Evolutionary conservation across 345 rosid species (phyloP), one percentile per base, ranked within the genome.

Genomic region (Litchi chinensis): DNA sequence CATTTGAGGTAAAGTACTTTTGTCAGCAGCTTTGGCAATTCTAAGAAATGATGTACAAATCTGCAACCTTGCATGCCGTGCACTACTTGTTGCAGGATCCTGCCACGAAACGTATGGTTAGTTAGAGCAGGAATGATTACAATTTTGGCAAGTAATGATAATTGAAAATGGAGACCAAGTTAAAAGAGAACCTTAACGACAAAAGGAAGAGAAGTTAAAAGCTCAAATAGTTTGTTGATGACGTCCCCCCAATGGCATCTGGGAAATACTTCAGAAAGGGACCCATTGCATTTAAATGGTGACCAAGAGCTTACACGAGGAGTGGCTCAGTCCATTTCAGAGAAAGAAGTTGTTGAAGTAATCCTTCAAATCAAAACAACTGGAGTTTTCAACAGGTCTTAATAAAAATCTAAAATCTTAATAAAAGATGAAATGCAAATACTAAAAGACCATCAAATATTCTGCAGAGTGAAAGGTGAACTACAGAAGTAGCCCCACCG

Each of bases 1-100:
- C 99, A 95, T 93, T 89, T 95, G 98, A 81, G 99, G 99, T 76
- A 95, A 87, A 82, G 91, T 82, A 86, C 99, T 95, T 87, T 85
- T 87, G 59, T 92, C 98, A 81, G 97, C 93, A 60, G 98, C 82
- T 86, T 95, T 93, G 74, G 99, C 97, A 76, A 93, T 90, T 26
- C 96, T 94, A 80, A 95, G 89, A 86, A 93, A 95, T 60, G 99
- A 91, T 11, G 92, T 89, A 78, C 98, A 93, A 82, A 95, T 92
- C 81, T 93, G 97, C 84, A 95, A 85, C 84, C 99, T 90, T 75
- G 97, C 98, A 91, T 89, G 82, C 28, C 99, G 84, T 46, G 97
- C 90, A 73, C 84, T 85, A 83, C 85, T 90, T 22, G 89, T 87
- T 28, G 98, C 82, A 77, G 98, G 97, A 88, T 93, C 98, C 99